Percentiles rank a stretch among this genome's conserved stretches.
These are phyloP conservation scores for Candida easanensis DNA, from an alignment of 805 yeast species.

Conservation along the genomic window DNA sequence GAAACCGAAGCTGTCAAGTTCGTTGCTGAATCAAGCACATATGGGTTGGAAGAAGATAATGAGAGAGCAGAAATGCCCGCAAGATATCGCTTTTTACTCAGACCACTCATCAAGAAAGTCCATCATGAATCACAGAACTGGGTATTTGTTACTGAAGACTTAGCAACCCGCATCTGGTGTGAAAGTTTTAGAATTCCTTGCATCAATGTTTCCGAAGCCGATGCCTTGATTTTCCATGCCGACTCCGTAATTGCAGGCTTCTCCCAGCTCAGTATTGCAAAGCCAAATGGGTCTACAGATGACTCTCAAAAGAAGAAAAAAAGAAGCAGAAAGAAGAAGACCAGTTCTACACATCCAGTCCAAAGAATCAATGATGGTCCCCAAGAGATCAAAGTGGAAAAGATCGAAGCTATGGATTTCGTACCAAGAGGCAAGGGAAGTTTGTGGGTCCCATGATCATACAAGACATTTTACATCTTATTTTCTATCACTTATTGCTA, in stretches of 20 bases:
- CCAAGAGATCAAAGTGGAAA: constrained; percentile 30
- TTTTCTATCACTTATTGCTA: too few species aligned
- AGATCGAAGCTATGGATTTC: constrained; percentile 45
- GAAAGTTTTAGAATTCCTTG: constrained; percentile 51
- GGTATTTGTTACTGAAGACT: constrained; percentile 63
- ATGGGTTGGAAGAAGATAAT: constrained; percentile 1
- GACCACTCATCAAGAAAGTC: constrained; percentile 56
- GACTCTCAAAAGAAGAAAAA: constrained; percentile 2
- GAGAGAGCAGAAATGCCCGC: constrained; percentile 43
- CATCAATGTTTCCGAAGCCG: constrained; percentile 50
- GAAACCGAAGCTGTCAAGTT: constrained; percentile 10
- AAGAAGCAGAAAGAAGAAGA: constrained; percentile 2
- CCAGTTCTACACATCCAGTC: neutral
- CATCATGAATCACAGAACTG: constrained; percentile 42
- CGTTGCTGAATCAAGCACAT: neutral
- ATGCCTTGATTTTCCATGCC: constrained; percentile 22
- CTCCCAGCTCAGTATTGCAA: neutral
- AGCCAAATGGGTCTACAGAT: too few species aligned
- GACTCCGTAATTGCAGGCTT: neutral
- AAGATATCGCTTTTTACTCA: constrained; percentile 50
- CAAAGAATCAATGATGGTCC: neutral
- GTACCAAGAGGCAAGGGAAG: constrained; percentile 63
- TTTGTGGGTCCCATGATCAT: constrained; percentile 53
- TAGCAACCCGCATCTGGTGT: constrained; percentile 51
- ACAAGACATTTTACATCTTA: neutral